phyloP scores from a whole-genome alignment of 2,329 filamentous ascomycete genomes.

The Nigrospora sphaerica region DNA sequence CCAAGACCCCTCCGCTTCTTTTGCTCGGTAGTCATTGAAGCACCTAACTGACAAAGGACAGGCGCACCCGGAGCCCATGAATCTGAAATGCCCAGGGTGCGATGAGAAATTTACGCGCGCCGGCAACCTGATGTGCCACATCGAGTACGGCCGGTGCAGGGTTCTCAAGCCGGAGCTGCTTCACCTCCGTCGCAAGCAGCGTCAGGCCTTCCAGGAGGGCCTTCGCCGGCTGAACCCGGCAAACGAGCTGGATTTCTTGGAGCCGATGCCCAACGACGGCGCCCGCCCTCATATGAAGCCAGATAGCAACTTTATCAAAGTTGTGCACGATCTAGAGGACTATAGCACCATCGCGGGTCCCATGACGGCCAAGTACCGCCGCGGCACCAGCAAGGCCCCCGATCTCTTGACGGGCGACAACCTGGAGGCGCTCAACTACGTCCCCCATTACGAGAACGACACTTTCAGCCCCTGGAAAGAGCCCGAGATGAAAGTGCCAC shows the following conservation, averaged over 20 bases:
- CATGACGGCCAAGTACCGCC: not conserved
- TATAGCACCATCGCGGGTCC: not conserved
- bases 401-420: conserved; percentile 1
- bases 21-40: too few species aligned
- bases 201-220: conserved; percentile 22
- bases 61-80: too few species aligned
- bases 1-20: too few species aligned
- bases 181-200: conserved; percentile 25
- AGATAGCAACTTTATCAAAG: not conserved
- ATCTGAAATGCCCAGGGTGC: conserved; percentile 42
- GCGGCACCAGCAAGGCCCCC: not conserved
- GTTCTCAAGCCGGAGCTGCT: conserved; percentile 25
- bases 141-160: conserved; percentile 34
- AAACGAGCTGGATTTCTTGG: not conserved
- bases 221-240: conserved; percentile 3
- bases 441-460: not conserved
- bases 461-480: not conserved
- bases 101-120: conserved; percentile 26
- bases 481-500: not conserved
- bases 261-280: not conserved
- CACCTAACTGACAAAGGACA: too few species aligned
- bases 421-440: not conserved
- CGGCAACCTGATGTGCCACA: conserved; percentile 33
- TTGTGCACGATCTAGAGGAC: not conserved
- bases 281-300: not conserved